Evolutionary conservation across 768 basidiomycete genomes (phyloP).

Genomic region (Lactarius indigo): DNA sequence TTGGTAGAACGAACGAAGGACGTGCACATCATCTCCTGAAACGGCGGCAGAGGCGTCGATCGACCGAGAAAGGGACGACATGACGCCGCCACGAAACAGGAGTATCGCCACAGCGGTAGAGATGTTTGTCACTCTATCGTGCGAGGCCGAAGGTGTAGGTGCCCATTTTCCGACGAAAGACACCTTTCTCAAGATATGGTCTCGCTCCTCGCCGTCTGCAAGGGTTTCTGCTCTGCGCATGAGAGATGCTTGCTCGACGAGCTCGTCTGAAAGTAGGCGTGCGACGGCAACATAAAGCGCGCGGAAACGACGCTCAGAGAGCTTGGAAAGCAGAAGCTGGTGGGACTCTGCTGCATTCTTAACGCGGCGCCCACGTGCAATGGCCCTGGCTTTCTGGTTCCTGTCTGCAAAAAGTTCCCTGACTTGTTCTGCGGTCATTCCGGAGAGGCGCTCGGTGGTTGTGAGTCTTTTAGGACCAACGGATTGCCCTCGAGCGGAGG

Average conservation of each 20-base stretch:
- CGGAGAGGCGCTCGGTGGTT: slow-evolving; percentile 28
- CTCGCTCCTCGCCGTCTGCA: slow-evolving; percentile 30
- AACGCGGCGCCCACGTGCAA: slow-evolving; percentile 26
- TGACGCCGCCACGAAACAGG: slow-evolving; percentile 40
- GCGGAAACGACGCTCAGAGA: slow-evolving; percentile 48
- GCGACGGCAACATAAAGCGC: slow-evolving; percentile 63
- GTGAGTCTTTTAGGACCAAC: slow-evolving; percentile 4
- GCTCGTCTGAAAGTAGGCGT: slow-evolving; percentile 52
- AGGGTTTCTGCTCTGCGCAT: slow-evolving; percentile 39
- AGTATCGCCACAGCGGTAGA: slow-evolving; percentile 57
- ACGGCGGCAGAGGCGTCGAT: slow-evolving; percentile 32
- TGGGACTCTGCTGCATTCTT: slow-evolving; percentile 31
- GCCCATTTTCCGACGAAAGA: slow-evolving; percentile 71
- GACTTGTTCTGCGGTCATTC: not conserved
- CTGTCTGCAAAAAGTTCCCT: slow-evolving; percentile 1
- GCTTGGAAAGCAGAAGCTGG: slow-evolving; percentile 38
- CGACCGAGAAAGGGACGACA: slow-evolving; percentile 11
- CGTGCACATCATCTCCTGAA: slow-evolving; percentile 35
- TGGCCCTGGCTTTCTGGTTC: slow-evolving; percentile 24
- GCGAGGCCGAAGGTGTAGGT: slow-evolving; percentile 52
- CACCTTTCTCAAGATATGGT: slow-evolving; percentile 39
- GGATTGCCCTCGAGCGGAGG: not conserved
- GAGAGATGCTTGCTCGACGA: slow-evolving; percentile 46
- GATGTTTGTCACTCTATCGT: slow-evolving; percentile 64
- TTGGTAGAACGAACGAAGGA: slow-evolving; percentile 56